Base-by-base conservation (phyloP, 2,329 filamentous ascomycete genomes). In the Knufia fluminis region DNA sequence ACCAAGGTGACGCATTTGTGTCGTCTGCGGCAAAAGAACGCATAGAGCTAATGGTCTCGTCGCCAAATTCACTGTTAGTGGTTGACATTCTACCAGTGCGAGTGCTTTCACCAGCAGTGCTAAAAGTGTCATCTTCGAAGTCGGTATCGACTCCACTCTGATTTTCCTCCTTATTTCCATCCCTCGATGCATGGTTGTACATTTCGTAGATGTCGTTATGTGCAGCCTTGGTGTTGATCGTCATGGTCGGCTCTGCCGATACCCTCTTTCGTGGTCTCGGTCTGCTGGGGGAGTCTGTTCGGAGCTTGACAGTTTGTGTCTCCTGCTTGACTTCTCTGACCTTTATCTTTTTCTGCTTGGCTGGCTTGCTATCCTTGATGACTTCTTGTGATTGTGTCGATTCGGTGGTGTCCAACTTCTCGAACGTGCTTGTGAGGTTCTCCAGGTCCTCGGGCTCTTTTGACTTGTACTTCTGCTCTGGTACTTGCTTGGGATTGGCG, bases 151-250 rank as follows among this genome's bases (percentile, higher is more conserved):
- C 85, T 40, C 84, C 80, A 50, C 83, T 82, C 12, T 87, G 81
- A 6, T 71, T 59, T 17, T 62, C 59, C 0, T 68, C 64, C 33
- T 68, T 64, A 26, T 69, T 68, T 1, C 70, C 64, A 16, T 68
- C 66, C 54, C 76, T 75, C 31, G 91, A 66, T 1, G 92, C 91
- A 51, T 92, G 86, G 61, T 92, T 97, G 69, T 97, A 98, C 42
- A 98, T 87, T 51, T 89, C 89, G 61, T 97, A 97, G 46, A 98
- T 96, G 59, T 98, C 92, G 59, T 97, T 90, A 54, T 91, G 96
- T 3, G 92, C 92, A 56, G 92, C 91, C 59, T 80, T 86, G 10
- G 92, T 98, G 63, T 97, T 89, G 57, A 98, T 79, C 0, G 92
- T 98, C 90, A 98, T 96, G 1, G 92, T 98, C n/a, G 90, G 86